Base-by-base conservation (phyloP, 805 yeast genomes). In the Kazachstania bromeliacearum region DNA sequence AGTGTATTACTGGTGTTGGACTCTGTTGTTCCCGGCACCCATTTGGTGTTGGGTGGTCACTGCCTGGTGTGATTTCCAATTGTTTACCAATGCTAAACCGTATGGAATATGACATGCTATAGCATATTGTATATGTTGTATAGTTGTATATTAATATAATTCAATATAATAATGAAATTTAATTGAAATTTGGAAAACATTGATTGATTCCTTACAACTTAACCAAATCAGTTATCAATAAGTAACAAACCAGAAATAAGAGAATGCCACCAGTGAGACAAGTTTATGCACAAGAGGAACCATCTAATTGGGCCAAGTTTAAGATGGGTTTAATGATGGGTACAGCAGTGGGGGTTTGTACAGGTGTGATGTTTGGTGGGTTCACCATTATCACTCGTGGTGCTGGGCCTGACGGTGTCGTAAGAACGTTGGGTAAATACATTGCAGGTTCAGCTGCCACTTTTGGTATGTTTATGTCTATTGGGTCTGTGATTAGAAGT, bases 241-340 rank as follows among this genome's bases (percentile, higher is more conserved):
- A n/a, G n/a, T n/a, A n/a, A n/a, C 16, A 28, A 8, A 28, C 20
- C 6, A 4, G 14, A 17, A 17, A 10, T 5, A 16, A 16, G 6
- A 20, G 7, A 14, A 61, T 59, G 64, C 87, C 87, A 59, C 87
- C 87, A 58, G 79, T 76, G 46, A 83, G 71, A 59, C 82, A 78
- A 61, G 70, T 72, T 42, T 80, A 76, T 56, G 66, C 62, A 26
- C 62, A 60, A 39, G 76, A 70, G 47, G 78, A 77, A 49, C 95
- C 94, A 39, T 81, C 96, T 33, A 77, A 81, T 62, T 85, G 88
- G 66, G 96, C 92, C 38, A 92, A 92, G 67, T 84, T 92, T 75
- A 92, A 92, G 66, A 92, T 92, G 97, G 99, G 99, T 37, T 79
- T 87, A 42, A 67, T 89, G 67, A 92, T 92, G 96, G 99, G 99